Conservation (phyloP, 2,329 filamentous ascomycete genomes). For the Talaromyces marneffei region DNA sequence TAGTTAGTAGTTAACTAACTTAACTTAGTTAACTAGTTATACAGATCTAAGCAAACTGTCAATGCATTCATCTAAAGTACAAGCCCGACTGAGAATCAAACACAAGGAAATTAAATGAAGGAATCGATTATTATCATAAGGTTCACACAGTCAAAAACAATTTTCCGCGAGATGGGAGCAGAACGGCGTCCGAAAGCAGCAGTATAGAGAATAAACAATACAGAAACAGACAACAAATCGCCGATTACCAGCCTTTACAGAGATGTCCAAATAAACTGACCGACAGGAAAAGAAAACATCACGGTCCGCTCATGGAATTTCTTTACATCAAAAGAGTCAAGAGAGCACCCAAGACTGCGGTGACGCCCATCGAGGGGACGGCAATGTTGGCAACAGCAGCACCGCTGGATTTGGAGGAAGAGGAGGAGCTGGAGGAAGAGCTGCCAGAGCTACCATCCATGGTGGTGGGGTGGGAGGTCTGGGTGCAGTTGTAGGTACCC, state of each 20-base stretch:
- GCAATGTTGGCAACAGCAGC: conserved; percentile 32
- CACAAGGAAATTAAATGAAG: conserved; percentile 14
- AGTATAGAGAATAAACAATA: conserved; percentile 5
- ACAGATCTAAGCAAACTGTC: background rate
- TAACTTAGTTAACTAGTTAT: too few relatives aligned
- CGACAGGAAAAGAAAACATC: conserved; percentile 28
- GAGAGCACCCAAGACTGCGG: conserved; percentile 41
- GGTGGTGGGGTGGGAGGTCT: conserved; percentile 32
- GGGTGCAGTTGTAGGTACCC: conserved; percentile 44
- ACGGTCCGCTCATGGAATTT: conserved; percentile 23
- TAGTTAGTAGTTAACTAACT: too few relatives aligned
- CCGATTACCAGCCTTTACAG: conserved; percentile 35
- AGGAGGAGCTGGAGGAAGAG: conserved; percentile 17
- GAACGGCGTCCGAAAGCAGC: conserved; percentile 6
- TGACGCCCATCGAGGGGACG: conserved; percentile 36
- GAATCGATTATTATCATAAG: conserved; percentile 40
- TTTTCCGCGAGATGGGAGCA: conserved; percentile 12
- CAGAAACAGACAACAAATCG: conserved; percentile 22
- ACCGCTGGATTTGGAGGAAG: conserved; percentile 29
- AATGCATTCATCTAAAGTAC: conserved; percentile 4
- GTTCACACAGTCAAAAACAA: conserved; percentile 16
- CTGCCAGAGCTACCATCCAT: conserved; percentile 22
- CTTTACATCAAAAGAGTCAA: conserved; percentile 43
- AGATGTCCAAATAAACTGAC: conserved; percentile 21
- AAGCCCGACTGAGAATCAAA: background rate